Conservation (phyloP, 805 yeast species). For the Lipomyces mesembrius region DNA sequence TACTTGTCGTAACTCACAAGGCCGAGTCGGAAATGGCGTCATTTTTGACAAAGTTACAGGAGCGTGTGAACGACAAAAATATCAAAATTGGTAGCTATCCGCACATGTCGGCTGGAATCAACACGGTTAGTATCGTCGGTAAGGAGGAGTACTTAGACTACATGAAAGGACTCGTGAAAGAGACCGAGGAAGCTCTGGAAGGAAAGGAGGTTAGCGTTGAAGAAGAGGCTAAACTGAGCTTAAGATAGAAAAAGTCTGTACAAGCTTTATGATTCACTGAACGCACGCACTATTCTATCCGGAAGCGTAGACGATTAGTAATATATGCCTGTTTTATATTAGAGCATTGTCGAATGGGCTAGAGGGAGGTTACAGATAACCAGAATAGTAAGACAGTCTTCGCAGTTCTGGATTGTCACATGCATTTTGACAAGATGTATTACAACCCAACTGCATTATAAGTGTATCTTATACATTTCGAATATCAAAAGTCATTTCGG, state of each 20-base stretch:
- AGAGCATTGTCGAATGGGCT: too few species aligned
- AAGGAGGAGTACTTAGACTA: constrained; percentile 48
- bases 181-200: constrained; percentile 53
- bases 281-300: not conserved
- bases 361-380: too few species aligned
- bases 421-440: not conserved
- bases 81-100: constrained; percentile 87
- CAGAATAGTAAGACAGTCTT: too few species aligned
- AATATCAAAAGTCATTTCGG: too few species aligned
- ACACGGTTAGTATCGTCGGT: constrained; percentile 78
- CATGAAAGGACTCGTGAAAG: constrained; percentile 54
- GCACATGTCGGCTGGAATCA: constrained; percentile 64
- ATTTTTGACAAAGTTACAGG: constrained; percentile 59
- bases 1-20: constrained; percentile 63
- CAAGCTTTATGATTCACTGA: not conserved
- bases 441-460: too few species aligned
- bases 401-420: not conserved
- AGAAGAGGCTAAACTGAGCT: constrained; percentile 53
- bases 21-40: constrained; percentile 75
- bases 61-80: constrained; percentile 45
- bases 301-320: not conserved
- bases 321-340: too few species aligned
- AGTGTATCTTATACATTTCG: too few species aligned
- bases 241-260: not conserved
- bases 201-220: constrained; percentile 63